Evolutionary conservation across 768 basidiomycete species (phyloP), one percentile per base, ranked within the genome.

Genomic region (Sistotremastrum suecicum): DNA sequence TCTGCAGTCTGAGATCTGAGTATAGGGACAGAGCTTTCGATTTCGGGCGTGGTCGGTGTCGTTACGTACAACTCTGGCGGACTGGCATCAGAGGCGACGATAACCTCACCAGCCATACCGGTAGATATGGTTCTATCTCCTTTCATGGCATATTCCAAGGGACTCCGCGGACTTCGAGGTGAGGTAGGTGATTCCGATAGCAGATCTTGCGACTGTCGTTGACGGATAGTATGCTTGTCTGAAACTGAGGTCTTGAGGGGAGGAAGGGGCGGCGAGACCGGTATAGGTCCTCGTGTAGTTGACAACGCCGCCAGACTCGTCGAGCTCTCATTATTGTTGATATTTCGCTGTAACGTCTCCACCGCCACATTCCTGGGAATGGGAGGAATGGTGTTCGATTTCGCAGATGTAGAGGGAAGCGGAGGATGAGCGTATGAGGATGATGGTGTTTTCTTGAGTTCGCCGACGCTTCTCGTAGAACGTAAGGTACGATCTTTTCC

Each of bases 401-500:
- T 56, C 2, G 63, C 62, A 37, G 64, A 63, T 36, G 60, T 56
- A 20, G 59, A 51, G 11, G 54, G 56, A 41, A 57, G 60, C 12
- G 52, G 51, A 42, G 53, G 44, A 41, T 37, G 58, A 39, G 37
- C 57, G 34, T 49, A 45, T 32, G 54, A 53, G 4, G 48, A 5
- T 31, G 33, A 8, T 10, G 34, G 6, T 9, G 45, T 37, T 34
- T 56, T 44, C 45, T 69, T 68, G 20, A 83, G 46, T 50, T 75
- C 67, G 57, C 85, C 82, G 33, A 71, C 74, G 53, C 83, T 86
- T 52, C 75, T 75, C 59, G 75, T 79, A 33, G 71, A 58, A 58
- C 83, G 84, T 46, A 80, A 49, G 4, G 67, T 61, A 49, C 68
- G 76, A 37, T 47, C 52, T 41, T 66, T 71, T 9, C 56, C 10